Evolutionary conservation across 345 rosid species (phyloP), one percentile per base, ranked within the genome.

Genomic region (Pugionium cornutum): DNA sequence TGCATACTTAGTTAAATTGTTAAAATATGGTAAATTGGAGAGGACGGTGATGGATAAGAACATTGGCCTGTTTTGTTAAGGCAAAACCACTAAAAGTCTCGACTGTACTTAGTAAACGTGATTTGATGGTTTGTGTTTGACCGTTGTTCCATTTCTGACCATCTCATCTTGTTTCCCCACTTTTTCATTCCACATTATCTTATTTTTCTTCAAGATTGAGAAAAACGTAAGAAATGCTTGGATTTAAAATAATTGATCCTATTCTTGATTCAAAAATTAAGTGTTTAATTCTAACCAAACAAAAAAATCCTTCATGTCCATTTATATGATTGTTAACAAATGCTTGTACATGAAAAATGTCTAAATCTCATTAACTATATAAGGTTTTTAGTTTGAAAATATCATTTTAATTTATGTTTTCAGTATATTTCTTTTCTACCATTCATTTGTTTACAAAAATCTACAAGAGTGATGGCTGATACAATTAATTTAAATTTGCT

Each of bases 61-160:
- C 70, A 75, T 53, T 51, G 58, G 53, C 73, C 74, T 72, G 65
- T 60, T 72, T 72, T 70, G 75, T 62, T 73, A 55, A 57, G 60
- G 61, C 57, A 53, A 70, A 10, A 6, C 69, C 69, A 70, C 44
- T 31, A 28, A 54, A 72, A 49, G 66, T 49, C 70, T 30, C 48
- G 41, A 64, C 33, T 48, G 60, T 64, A 40, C 55, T 39, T 61
- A 28, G 68, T 74, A 45, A 73, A 28, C 46, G 35, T 74, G 77
- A 74, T 74, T 74, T 74, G 77, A 74, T 74, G 68, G 73, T 74
- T 67, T 54, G 45, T 69, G 68, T 61, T 72, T 74, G 77, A 74
- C 67, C 52, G 45, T 44, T 51, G 67, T 62, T 66, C 67, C 57
- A 27, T 51, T 58, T 66, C 52, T 73, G 56, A 59, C 64, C 73